phyloP scores from a whole-genome alignment of 2,329 filamentous ascomycete genomes.

The Aureobasidium zeae region DNA sequence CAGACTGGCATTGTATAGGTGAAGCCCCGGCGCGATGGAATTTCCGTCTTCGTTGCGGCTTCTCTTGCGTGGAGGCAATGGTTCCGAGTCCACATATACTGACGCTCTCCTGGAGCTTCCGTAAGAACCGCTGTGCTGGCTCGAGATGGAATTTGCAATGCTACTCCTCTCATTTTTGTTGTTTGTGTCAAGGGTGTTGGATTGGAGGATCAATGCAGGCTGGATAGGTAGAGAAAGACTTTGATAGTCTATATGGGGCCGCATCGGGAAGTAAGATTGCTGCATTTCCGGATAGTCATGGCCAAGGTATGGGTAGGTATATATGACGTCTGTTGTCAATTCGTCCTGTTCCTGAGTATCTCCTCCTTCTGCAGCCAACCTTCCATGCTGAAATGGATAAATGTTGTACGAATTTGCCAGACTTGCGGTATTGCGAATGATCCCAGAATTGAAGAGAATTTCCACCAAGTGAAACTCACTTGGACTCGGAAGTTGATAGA shows the following conservation, averaged over 20 bases:
- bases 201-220: not conserved
- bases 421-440: not conserved
- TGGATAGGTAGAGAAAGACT: not conserved
- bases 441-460: not conserved
- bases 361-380: not conserved
- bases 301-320: not conserved
- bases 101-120: not conserved
- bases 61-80: slow-evolving; percentile 8
- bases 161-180: not conserved
- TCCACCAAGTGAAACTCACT: not conserved
- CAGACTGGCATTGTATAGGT: not conserved
- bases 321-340: not conserved
- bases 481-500: not conserved
- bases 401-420: slow-evolving; percentile 8
- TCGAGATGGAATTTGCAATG: slow-evolving; percentile 1
- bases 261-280: slow-evolving; percentile 1
- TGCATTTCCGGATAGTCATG: slow-evolving; percentile 2
- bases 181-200: not conserved
- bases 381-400: slow-evolving; percentile 2
- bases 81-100: not conserved
- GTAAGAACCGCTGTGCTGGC: not conserved
- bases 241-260: not conserved
- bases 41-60: slow-evolving; percentile 4
- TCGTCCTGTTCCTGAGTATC: not conserved
- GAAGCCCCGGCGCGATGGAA: not conserved